A percentile compares a stretch with the other conserved stretches of the same genome.
These are phyloP conservation scores for Hypoxylon sp. DNA, from an alignment of 2,329 filamentous ascomycete genomes.

Conservation along the genomic window DNA sequence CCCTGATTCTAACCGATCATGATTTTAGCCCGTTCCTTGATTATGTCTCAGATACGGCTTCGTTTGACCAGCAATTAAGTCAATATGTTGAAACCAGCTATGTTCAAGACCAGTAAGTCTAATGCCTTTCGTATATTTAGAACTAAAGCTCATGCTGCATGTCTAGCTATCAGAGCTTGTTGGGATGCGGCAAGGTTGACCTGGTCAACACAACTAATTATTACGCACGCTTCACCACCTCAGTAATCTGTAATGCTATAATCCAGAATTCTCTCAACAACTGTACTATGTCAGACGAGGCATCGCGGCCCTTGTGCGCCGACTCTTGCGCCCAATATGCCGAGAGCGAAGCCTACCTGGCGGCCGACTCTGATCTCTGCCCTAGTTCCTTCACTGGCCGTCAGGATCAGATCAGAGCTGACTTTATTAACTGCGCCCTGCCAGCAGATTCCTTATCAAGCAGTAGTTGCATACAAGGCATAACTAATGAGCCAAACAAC, in stretches of 20 bases:
- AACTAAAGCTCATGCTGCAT: conserved; percentile 31
- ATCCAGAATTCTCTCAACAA: conserved; percentile 84
- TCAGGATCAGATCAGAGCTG: conserved; percentile 83
- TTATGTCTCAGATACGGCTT: conserved; percentile 78
- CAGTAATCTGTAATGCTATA: conserved; percentile 91
- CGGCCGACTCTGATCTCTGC: conserved; percentile 80
- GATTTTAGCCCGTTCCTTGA: conserved; percentile 80
- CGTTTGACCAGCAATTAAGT: conserved; percentile 81
- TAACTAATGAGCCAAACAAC: conserved; percentile 83
- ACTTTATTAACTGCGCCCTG: conserved; percentile 89
- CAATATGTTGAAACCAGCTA: conserved; percentile 81
- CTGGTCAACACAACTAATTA: conserved; percentile 81
- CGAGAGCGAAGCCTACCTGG: conserved; percentile 87
- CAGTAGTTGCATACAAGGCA: conserved; percentile 79
- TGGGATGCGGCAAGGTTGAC: conserved; percentile 84
- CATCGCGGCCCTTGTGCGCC: conserved; percentile 84
- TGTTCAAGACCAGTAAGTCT: conserved; percentile 78
- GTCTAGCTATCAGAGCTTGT: conserved; percentile 79
- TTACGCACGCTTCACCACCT: conserved; percentile 94
- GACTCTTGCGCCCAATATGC: conserved; percentile 89
- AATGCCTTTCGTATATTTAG: conserved; percentile 6
- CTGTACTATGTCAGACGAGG: conserved; percentile 73
- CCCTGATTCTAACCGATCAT: conserved; percentile 25
- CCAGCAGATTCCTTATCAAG: conserved; percentile 81
- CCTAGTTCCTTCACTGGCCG: conserved; percentile 73